A percentile compares a stretch with the other conserved stretches of the same genome.
Conservation (phyloP, 805 yeast species). For the Lipomyces starkeyi region DNA sequence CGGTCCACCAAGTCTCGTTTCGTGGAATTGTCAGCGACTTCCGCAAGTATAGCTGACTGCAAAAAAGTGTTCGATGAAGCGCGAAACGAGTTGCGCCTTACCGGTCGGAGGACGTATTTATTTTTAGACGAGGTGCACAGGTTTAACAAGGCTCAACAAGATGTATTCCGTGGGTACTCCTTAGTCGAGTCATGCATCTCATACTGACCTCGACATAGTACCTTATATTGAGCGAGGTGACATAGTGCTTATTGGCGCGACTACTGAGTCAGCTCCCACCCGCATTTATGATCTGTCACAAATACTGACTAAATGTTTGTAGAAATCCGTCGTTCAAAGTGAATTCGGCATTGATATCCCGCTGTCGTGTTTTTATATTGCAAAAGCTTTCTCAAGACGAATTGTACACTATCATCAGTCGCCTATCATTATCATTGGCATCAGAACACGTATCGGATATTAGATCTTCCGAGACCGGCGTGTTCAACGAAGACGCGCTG, state of each 20-base stretch:
- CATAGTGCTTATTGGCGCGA: constrained; percentile 88
- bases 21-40: constrained; percentile 85
- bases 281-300: constrained; percentile 12
- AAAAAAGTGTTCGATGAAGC: constrained; percentile 64
- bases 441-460: constrained; percentile 8
- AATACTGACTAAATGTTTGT: neutral
- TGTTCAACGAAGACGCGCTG: constrained; percentile 60
- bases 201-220: constrained; percentile 43
- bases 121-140: constrained; percentile 95
- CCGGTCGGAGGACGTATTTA: constrained; percentile 65
- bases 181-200: neutral
- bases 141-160: constrained; percentile 86
- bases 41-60: constrained; percentile 69
- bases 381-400: constrained; percentile 59
- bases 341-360: constrained; percentile 78
- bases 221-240: constrained; percentile 86
- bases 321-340: constrained; percentile 80
- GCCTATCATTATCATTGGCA: constrained; percentile 46
- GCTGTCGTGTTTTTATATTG: constrained; percentile 82
- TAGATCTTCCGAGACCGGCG: constrained; percentile 6
- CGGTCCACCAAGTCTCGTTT: constrained; percentile 60
- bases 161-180: constrained; percentile 56
- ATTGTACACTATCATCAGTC: constrained; percentile 56
- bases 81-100: constrained; percentile 52
- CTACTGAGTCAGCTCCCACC: constrained; percentile 65